Evolutionary conservation across 1,139 yeast species (phyloP).

Genomic region (Yamadazyma mexicana): DNA sequence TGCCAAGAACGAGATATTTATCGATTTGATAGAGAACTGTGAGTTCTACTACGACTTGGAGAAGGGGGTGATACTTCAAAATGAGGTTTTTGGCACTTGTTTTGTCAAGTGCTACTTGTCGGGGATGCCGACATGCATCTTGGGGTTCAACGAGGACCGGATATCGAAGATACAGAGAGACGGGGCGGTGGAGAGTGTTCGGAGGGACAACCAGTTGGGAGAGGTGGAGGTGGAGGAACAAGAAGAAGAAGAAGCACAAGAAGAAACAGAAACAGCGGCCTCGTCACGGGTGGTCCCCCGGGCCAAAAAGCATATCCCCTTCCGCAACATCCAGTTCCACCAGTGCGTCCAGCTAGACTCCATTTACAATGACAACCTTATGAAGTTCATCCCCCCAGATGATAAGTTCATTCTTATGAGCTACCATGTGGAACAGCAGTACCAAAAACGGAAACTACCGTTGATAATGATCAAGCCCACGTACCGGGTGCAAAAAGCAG

Average conservation of each 20-base stretch:
- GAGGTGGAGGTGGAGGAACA: constrained; percentile 4
- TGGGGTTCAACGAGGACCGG: constrained; percentile 43
- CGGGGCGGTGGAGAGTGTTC: constrained; percentile 10
- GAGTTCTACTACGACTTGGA: constrained; percentile 42
- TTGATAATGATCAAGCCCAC: constrained; percentile 39
- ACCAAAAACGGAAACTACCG: constrained; percentile 35
- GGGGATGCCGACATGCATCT: constrained; percentile 47
- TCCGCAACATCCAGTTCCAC: constrained; percentile 46
- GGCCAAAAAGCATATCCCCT: constrained; percentile 26
- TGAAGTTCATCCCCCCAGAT: constrained; percentile 49
- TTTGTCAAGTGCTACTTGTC: constrained; percentile 42
- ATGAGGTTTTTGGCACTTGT: constrained; percentile 40
- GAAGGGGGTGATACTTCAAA: constrained; percentile 26
- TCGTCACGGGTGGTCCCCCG: background rate
- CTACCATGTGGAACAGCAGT: constrained; percentile 43
- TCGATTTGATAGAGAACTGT: constrained; percentile 43
- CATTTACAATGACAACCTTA: constrained; percentile 37
- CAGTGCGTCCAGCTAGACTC: constrained; percentile 45
- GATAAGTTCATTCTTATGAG: constrained; percentile 42
- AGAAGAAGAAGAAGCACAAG: constrained; percentile 6
- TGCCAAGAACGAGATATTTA: constrained; percentile 46
- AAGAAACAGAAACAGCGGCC: background rate
- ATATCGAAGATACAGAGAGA: constrained; percentile 29
- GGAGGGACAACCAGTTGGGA: constrained; percentile 6
- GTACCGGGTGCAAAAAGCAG: constrained; percentile 23